Evolutionary conservation across 192 early-diverging fungal genomes (phyloP).

Genomic region (Coemansia sp.): DNA sequence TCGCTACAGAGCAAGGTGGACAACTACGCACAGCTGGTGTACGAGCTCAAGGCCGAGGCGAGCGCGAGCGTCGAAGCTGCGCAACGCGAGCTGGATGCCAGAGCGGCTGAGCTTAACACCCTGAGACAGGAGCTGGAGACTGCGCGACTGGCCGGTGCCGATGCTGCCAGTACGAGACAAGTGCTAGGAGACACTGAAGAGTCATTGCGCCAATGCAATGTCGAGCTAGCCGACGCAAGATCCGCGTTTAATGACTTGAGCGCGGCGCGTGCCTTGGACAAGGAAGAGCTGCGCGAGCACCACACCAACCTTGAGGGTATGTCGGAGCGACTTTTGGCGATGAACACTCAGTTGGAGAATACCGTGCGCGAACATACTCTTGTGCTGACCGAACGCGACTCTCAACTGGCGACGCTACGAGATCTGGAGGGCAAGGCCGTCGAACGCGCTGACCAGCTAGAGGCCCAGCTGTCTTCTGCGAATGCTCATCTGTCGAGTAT

Average conservation of each 20-base stretch:
- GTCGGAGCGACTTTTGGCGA: neutral
- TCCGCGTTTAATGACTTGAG: neutral
- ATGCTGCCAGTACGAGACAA: constrained; percentile 1
- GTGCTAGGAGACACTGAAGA: neutral
- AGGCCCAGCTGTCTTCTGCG: constrained; percentile 7
- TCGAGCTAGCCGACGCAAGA: neutral
- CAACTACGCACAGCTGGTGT: neutral
- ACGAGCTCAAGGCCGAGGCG: neutral
- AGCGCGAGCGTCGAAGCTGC: neutral
- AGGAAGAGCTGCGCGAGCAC: neutral
- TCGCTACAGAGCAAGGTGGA: constrained; percentile 7
- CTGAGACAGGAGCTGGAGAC: neutral
- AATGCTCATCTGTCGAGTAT: neutral
- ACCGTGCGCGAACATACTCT: neutral
- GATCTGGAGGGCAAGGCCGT: neutral
- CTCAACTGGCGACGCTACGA: neutral
- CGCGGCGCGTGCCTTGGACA: neutral
- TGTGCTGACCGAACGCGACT: neutral
- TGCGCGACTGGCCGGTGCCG: neutral
- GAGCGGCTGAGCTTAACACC: constrained; percentile 1
- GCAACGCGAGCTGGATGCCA: neutral
- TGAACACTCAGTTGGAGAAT: neutral
- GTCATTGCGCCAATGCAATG: constrained; percentile 1
- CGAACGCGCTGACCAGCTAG: constrained; percentile 16
- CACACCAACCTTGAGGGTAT: neutral